These are phyloP conservation scores for Penicillium chermesinum DNA, from an alignment of 495 filamentous ascomycete species.

Conservation along the genomic window DNA sequence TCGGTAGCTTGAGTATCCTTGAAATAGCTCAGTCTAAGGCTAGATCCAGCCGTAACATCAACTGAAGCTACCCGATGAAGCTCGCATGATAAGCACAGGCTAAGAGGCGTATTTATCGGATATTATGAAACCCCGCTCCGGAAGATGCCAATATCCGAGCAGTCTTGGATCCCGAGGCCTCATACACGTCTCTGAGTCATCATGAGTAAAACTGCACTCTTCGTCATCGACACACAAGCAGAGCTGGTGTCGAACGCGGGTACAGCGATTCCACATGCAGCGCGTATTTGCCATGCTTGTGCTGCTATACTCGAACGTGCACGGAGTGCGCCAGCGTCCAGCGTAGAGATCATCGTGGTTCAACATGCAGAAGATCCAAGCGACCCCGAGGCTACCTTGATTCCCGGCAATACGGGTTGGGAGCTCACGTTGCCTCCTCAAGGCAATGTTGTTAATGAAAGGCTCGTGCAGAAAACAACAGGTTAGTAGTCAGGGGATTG, in stretches of 20 bases:
- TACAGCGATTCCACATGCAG: neutral
- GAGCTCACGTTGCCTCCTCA: neutral
- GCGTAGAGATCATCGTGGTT: neutral
- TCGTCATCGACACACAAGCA: neutral
- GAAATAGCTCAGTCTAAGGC: neutral
- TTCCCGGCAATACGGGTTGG: neutral
- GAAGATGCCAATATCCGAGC: too few relatives aligned
- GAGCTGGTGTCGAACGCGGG: neutral
- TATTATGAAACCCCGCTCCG: too few relatives aligned
- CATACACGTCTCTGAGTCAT: too few relatives aligned
- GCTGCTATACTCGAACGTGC: neutral
- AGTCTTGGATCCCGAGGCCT: too few relatives aligned
- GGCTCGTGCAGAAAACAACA: slow-evolving; percentile 1
- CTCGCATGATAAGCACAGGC: too few relatives aligned
- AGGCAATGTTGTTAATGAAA: neutral
- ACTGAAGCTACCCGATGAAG: too few relatives aligned
- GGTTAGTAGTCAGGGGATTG: neutral
- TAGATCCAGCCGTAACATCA: too few relatives aligned
- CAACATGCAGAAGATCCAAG: neutral
- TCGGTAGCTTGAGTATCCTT: neutral
- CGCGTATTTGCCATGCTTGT: neutral
- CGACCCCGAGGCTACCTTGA: neutral
- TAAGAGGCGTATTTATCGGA: too few relatives aligned
- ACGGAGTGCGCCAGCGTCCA: neutral
- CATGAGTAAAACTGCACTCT: neutral